Evolutionary conservation across 2,329 filamentous ascomycete species (phyloP).

Genomic region (Colletotrichum euphorbiae): DNA sequence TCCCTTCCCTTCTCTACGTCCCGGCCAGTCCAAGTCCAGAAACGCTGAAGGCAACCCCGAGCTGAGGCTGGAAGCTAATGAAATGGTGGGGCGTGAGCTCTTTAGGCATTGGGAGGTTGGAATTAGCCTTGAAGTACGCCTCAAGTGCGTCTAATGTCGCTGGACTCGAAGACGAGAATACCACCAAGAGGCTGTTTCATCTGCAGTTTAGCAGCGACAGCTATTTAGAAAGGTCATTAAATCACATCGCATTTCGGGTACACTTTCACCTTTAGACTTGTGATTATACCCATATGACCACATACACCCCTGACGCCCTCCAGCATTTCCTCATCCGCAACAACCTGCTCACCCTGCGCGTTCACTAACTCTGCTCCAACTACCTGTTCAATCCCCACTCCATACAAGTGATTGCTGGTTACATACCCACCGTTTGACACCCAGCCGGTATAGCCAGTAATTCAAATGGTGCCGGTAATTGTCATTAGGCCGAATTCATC

Average conservation of each 20-base stretch:
- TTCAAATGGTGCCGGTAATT: constrained; percentile 1
- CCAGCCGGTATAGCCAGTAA: constrained; percentile 51
- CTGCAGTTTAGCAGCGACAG: neutral
- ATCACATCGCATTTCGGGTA: constrained; percentile 34
- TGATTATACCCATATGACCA: constrained; percentile 45
- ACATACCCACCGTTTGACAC: constrained; percentile 52
- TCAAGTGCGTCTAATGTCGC: constrained; percentile 5
- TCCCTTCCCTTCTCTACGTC: constrained; percentile 2
- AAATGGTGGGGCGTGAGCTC: constrained; percentile 22
- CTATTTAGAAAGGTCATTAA: neutral
- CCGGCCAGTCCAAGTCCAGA: constrained; percentile 16
- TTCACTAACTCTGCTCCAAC: constrained; percentile 46
- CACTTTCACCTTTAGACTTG: constrained; percentile 45
- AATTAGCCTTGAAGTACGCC: neutral
- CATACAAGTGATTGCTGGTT: constrained; percentile 44
- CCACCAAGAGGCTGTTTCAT: neutral
- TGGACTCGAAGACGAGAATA: constrained; percentile 9
- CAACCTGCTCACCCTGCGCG: constrained; percentile 44
- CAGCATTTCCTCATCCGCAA: constrained; percentile 45
- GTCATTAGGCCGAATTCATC: constrained; percentile 9
- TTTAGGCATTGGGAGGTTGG: constrained; percentile 6
- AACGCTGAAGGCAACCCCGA: neutral
- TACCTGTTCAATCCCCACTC: constrained; percentile 53
- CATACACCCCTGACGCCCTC: constrained; percentile 46
- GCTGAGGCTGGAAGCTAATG: neutral